Evolutionary conservation across 2,329 filamentous ascomycete species (phyloP).

Genomic region (Cordyceps javanica): DNA sequence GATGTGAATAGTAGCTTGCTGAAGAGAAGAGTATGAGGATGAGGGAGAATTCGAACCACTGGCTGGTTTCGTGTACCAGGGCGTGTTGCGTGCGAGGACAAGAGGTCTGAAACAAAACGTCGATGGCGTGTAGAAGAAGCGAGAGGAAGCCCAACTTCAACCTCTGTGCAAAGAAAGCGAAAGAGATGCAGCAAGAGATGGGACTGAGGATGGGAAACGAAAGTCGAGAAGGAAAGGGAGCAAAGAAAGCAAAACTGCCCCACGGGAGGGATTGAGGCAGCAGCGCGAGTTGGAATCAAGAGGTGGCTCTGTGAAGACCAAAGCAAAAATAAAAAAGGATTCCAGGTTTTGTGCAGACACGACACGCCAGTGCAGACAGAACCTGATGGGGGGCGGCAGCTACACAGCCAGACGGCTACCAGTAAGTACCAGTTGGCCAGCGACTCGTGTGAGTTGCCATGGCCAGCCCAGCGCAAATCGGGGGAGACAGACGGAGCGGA

Average conservation of each 20-base stretch:
- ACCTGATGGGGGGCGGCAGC: not conserved
- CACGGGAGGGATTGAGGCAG: slow-evolving; percentile 9
- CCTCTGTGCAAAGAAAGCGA: not conserved
- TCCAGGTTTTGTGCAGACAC: slow-evolving; percentile 1
- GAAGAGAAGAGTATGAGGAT: not conserved
- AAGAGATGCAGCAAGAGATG: slow-evolving; percentile 1
- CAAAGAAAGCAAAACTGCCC: slow-evolving; percentile 10
- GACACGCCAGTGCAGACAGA: not conserved
- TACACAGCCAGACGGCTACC: not conserved
- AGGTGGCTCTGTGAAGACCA: not conserved
- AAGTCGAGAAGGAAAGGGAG: not conserved
- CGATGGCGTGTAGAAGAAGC: not conserved
- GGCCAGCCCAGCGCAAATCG: not conserved
- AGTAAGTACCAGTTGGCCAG: not conserved
- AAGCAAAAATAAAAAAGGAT: slow-evolving; percentile 6
- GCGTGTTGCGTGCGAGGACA: slow-evolving; percentile 5
- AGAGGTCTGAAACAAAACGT: slow-evolving; percentile 7
- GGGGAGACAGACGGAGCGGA: not conserved
- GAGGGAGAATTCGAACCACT: not conserved
- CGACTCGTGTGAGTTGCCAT: no score
- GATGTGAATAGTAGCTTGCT: not conserved
- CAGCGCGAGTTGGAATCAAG: not conserved
- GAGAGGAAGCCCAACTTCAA: not conserved
- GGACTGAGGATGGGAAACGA: slow-evolving; percentile 1
- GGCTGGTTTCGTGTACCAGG: not conserved